Conservation (phyloP, 148 eudicot species). For the Talinum fruticosum region DNA sequence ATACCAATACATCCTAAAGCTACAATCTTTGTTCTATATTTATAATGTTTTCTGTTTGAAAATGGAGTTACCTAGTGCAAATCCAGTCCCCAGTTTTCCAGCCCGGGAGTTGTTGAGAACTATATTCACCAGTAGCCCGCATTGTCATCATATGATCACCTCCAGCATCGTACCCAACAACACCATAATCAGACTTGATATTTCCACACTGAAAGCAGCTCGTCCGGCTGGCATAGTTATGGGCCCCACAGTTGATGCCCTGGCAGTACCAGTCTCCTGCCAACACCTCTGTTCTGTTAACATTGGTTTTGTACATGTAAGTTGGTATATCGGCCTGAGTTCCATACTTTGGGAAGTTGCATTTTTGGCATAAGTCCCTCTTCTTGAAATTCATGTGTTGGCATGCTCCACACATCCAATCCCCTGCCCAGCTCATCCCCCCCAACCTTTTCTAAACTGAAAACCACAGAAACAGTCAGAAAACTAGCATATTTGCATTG, state of each 20-base stretch:
- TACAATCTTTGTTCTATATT: too few relatives aligned
- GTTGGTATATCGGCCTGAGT: conserved; percentile 35
- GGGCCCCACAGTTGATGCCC: conserved; percentile 53
- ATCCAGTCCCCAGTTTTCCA: conserved; percentile 77
- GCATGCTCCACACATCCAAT: conserved; percentile 87
- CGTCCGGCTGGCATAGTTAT: conserved; percentile 67
- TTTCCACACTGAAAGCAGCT: conserved; percentile 53
- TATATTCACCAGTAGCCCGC: conserved; percentile 14
- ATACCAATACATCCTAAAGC: too few relatives aligned
- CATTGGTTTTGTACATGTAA: conserved; percentile 21
- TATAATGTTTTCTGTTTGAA: too few relatives aligned
- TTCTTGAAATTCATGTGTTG: conserved; percentile 79
- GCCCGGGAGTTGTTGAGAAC: conserved; percentile 43
- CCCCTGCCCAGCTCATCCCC: conserved; percentile 69
- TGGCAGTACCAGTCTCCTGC: conserved; percentile 74
- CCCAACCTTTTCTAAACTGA: not conserved
- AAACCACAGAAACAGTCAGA: not conserved
- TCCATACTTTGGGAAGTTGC: conserved; percentile 55
- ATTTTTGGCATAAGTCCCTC: conserved; percentile 65
- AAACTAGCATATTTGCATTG: not conserved
- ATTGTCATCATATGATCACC: conserved; percentile 22
- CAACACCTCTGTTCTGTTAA: conserved; percentile 42
- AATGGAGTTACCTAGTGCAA: conserved; percentile 38
- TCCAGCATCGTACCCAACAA: conserved; percentile 24
- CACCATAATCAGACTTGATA: conserved; percentile 28